phyloP scores from a whole-genome alignment of 495 filamentous ascomycete genomes.

The Hyphodiscus hymeniophilus region DNA sequence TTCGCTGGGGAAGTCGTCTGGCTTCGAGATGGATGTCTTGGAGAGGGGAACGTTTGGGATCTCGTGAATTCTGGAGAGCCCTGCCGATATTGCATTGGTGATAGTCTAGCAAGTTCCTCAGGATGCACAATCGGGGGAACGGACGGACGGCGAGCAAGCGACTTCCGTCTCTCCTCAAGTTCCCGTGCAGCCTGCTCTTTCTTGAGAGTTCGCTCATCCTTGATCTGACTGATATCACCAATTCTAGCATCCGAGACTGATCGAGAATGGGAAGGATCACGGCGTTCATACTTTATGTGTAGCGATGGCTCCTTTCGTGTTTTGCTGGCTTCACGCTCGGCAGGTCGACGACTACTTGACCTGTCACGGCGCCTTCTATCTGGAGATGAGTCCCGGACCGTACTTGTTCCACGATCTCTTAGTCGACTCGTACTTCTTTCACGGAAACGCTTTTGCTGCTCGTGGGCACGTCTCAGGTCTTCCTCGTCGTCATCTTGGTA shows the following conservation, averaged over 20 bases:
- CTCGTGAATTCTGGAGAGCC: conserved; percentile 25
- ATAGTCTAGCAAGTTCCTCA: conserved; percentile 46
- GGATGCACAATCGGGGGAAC: conserved; percentile 75
- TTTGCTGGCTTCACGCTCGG: conserved; percentile 27
- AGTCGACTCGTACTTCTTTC: conserved; percentile 53
- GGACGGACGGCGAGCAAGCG: conserved; percentile 68
- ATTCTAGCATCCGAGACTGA: conserved; percentile 19
- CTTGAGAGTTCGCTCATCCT: conserved; percentile 47
- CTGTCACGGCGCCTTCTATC: conserved; percentile 37
- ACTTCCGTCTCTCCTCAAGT: conserved; percentile 77
- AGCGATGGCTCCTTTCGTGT: conserved; percentile 16
- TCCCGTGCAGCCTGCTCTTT: conserved; percentile 78
- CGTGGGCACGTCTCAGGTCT: conserved; percentile 50
- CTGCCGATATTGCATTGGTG: conserved; percentile 30
- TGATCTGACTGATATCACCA: conserved; percentile 26
- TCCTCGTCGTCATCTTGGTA: conserved; percentile 36
- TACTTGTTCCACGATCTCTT: conserved; percentile 35
- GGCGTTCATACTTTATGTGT: conserved; percentile 19
- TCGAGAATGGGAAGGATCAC: conserved; percentile 19
- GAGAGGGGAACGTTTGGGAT: conserved; percentile 28
- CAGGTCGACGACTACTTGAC: conserved; percentile 40
- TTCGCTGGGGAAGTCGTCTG: conserved; percentile 37
- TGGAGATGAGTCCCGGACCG: conserved; percentile 38
- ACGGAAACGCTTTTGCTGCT: conserved; percentile 53
- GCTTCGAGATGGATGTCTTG: conserved; percentile 31